A percentile compares a stretch with the other conserved stretches of the same genome.
phyloP scores from a whole-genome alignment of 306 rosid species.

The Lathyrus sativus region DNA sequence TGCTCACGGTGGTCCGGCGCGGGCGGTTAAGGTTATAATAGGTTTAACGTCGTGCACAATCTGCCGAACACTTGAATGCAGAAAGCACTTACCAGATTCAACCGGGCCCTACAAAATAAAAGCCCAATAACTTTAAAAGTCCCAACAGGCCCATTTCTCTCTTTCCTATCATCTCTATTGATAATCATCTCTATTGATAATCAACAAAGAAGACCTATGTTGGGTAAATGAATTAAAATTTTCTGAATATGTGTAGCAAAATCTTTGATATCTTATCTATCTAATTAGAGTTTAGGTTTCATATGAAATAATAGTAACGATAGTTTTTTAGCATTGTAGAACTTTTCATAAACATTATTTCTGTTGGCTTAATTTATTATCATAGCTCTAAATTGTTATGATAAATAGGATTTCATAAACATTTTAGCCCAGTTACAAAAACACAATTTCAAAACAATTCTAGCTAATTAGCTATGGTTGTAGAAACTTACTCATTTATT shows the following conservation, averaged over 20 bases:
- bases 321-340: not conserved
- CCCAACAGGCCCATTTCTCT: constrained; percentile 51
- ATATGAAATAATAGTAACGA: not conserved
- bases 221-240: not conserved
- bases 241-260: not conserved
- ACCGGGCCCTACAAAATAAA: too few relatives aligned
- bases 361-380: constrained; percentile 14
- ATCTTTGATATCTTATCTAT: constrained; percentile 4
- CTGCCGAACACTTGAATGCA: too few relatives aligned
- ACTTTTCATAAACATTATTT: not conserved
- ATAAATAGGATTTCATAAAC: not conserved
- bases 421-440: not conserved
- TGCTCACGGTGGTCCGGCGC: not conserved
- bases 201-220: not conserved
- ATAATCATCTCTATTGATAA: too few relatives aligned
- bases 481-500: constrained; percentile 19
- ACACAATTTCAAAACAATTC: not conserved
- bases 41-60: not conserved
- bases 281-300: constrained; percentile 14
- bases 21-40: not conserved
- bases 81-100: too few relatives aligned
- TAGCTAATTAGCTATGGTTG: constrained; percentile 15
- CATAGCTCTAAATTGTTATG: not conserved
- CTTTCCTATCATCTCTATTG: not conserved
- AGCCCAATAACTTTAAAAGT: too few relatives aligned